phyloP scores from a whole-genome alignment of 1,284 basidiomycete genomes.

The Stereum hirsutum region DNA sequence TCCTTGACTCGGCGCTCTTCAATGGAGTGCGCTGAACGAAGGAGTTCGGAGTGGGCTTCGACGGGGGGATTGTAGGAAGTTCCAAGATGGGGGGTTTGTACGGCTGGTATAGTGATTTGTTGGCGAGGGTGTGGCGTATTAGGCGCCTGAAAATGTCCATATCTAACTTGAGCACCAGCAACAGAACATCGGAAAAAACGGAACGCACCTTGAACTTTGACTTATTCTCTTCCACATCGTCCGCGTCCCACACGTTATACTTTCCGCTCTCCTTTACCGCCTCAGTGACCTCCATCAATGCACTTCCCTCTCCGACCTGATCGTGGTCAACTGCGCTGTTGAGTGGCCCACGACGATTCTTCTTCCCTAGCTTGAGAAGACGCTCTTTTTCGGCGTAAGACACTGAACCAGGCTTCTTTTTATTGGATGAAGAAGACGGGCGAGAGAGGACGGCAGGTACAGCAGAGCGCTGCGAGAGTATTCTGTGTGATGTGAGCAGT shows the following conservation, averaged over 20 bases:
- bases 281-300: constrained; percentile 47
- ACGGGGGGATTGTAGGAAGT: constrained; percentile 91
- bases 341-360: constrained; percentile 59
- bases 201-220: constrained; percentile 38
- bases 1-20: constrained; percentile 55
- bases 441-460: constrained; percentile 72
- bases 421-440: constrained; percentile 20
- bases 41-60: constrained; percentile 67
- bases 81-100: constrained; percentile 76
- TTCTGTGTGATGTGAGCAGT: constrained; percentile 70
- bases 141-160: constrained; percentile 45
- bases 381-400: constrained; percentile 65
- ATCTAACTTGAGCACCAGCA: not conserved
- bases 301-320: constrained; percentile 55
- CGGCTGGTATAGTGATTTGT: constrained; percentile 52
- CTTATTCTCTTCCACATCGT: constrained; percentile 23
- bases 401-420: constrained; percentile 18
- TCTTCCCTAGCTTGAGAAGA: constrained; percentile 66
- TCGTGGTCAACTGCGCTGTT: constrained; percentile 59
- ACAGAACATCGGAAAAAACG: constrained; percentile 3
- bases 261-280: constrained; percentile 64
- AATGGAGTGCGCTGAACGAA: constrained; percentile 61
- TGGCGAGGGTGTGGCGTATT: constrained; percentile 36
- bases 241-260: constrained; percentile 68
- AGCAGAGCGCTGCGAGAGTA: constrained; percentile 78